phyloP scores from a whole-genome alignment of 148 eudicot genomes.

The Rhododendron ovatum region DNA sequence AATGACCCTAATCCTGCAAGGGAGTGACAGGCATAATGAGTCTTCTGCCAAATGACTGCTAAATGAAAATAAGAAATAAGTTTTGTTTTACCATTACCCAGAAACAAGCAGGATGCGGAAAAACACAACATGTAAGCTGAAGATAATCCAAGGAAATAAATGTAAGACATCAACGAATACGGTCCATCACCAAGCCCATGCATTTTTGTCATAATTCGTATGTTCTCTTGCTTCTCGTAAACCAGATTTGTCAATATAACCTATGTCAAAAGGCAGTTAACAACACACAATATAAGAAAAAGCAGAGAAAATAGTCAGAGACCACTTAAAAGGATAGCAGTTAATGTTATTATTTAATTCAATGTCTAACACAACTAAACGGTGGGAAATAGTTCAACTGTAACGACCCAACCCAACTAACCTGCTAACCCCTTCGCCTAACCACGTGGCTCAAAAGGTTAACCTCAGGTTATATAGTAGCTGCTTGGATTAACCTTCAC shows the following conservation, averaged over 20 bases:
- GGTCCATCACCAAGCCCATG: slow-evolving; percentile 97
- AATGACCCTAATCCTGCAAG: slow-evolving; percentile 66
- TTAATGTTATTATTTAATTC: neutral
- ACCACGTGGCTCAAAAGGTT: too few species aligned
- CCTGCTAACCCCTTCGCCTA: too few species aligned
- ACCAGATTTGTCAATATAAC: slow-evolving; percentile 62
- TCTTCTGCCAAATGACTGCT: neutral
- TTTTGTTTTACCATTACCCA: slow-evolving; percentile 43
- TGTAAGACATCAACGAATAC: slow-evolving; percentile 82
- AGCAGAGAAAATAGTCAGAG: neutral
- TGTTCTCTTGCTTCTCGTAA: slow-evolving; percentile 73
- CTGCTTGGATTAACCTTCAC: too few species aligned
- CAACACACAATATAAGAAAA: neutral
- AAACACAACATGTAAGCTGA: slow-evolving; percentile 66
- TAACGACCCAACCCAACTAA: too few species aligned
- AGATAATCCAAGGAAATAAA: slow-evolving; percentile 75
- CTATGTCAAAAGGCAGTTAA: slow-evolving; percentile 24
- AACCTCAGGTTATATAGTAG: too few species aligned
- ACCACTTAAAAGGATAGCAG: neutral
- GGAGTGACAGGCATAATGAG: slow-evolving; percentile 7
- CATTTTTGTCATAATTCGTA: slow-evolving; percentile 97
- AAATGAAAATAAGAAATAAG: slow-evolving; percentile 6
- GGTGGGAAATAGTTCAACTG: neutral
- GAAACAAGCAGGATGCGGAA: slow-evolving; percentile 59
- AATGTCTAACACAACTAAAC: neutral